Percentiles rank a stretch among this genome's conserved stretches.
Conservation (phyloP, 1,284 basidiomycete species). For the Acaromyces ingoldii region DNA sequence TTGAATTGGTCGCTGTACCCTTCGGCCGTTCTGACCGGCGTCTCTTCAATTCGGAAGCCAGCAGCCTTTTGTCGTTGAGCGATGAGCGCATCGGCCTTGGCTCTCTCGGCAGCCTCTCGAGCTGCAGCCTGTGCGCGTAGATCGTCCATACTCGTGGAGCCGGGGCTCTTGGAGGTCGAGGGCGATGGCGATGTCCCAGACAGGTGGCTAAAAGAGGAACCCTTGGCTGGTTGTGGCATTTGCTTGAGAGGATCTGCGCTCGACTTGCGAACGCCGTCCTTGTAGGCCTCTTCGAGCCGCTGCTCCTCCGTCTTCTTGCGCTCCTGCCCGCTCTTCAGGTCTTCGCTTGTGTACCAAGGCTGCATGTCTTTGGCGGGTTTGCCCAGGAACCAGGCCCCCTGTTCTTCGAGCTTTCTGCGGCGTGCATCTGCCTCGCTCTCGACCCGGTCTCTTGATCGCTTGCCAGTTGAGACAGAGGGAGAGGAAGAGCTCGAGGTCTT, state of each 20-base stretch:
- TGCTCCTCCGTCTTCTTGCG: slow-evolving; percentile 28
- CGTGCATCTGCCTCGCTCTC: neutral
- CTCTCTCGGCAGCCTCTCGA: slow-evolving; percentile 2
- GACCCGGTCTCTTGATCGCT: too few relatives aligned
- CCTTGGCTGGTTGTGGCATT: too few relatives aligned
- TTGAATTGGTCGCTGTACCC: slow-evolving; percentile 17
- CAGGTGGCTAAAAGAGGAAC: too few relatives aligned
- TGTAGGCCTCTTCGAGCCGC: slow-evolving; percentile 26
- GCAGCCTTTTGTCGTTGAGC: neutral
- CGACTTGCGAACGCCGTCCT: slow-evolving; percentile 25
- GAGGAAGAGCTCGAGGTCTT: too few relatives aligned
- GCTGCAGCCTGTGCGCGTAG: neutral
- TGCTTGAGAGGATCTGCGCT: slow-evolving; percentile 35
- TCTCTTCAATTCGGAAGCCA: slow-evolving; percentile 1
- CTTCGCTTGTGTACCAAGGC: slow-evolving; percentile 33
- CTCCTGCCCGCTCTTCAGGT: slow-evolving; percentile 28
- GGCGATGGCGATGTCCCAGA: too few relatives aligned
- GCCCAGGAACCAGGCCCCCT: neutral
- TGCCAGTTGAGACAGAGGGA: too few relatives aligned
- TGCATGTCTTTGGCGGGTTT: slow-evolving; percentile 19
- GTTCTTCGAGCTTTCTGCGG: neutral
- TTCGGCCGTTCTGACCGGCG: neutral
- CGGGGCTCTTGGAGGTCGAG: neutral
- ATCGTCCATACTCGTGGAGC: neutral
- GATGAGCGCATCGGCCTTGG: neutral